These are phyloP conservation scores for Lipomyces yamadae DNA, from an alignment of 805 yeast species.

Conservation along the genomic window DNA sequence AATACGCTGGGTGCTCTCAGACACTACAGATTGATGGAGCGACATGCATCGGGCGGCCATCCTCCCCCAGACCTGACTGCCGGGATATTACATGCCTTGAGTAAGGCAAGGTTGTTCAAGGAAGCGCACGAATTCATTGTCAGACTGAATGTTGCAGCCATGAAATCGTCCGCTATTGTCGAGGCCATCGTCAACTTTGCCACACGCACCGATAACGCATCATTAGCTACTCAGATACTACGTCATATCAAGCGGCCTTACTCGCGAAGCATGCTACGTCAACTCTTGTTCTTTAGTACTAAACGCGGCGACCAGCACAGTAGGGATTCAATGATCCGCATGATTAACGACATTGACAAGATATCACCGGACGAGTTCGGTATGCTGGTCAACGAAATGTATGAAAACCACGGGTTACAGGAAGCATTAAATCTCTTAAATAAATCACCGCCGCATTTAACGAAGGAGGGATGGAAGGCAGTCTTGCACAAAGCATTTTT, in stretches of 20 bases:
- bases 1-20: slow-evolving; percentile 19
- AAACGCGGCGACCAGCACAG: slow-evolving; percentile 5
- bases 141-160: slow-evolving; percentile 14
- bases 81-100: slow-evolving; percentile 14
- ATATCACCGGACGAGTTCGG: slow-evolving; percentile 24
- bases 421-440: slow-evolving; percentile 8
- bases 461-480: slow-evolving; percentile 18
- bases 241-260: slow-evolving; percentile 14
- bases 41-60: neutral
- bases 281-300: slow-evolving; percentile 20
- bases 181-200: slow-evolving; percentile 26
- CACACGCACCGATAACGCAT: slow-evolving; percentile 24
- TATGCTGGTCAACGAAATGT: slow-evolving; percentile 17
- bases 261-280: slow-evolving; percentile 18
- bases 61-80: slow-evolving; percentile 24
- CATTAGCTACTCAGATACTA: slow-evolving; percentile 21
- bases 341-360: neutral
- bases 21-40: slow-evolving; percentile 3
- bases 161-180: slow-evolving; percentile 12
- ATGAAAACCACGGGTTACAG: slow-evolving; percentile 13
- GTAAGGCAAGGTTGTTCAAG: neutral
- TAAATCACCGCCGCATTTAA: slow-evolving; percentile 1
- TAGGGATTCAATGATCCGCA: slow-evolving; percentile 1
- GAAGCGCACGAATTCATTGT: slow-evolving; percentile 21
- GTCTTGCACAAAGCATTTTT: slow-evolving; percentile 13